These are phyloP conservation scores for Chaetomiaceae sp. DNA, from an alignment of 2,329 filamentous ascomycete genomes.

Conservation along the genomic window DNA sequence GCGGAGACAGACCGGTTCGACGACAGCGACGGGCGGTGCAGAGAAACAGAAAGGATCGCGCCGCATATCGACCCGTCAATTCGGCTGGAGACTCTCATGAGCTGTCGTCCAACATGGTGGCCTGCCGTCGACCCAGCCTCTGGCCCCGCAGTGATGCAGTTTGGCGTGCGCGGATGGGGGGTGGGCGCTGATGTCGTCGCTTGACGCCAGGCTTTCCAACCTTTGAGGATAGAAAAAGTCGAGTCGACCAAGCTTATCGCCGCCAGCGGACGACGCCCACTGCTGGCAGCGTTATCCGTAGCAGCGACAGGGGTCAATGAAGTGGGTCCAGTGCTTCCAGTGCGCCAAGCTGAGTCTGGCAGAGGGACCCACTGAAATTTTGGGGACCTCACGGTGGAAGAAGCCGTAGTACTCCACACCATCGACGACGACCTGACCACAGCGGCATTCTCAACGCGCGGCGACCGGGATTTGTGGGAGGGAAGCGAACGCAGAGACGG, in stretches of 20 bases:
- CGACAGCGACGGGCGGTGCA: slow-evolving; percentile 38
- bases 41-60: slow-evolving; percentile 48
- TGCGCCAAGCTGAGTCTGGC: too few relatives aligned
- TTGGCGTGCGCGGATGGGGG: slow-evolving; percentile 1
- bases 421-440: slow-evolving; percentile 6
- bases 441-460: not conserved
- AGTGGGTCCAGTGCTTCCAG: not conserved
- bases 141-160: slow-evolving; percentile 15
- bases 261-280: too few relatives aligned
- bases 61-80: slow-evolving; percentile 55
- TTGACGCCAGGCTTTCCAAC: slow-evolving; percentile 5
- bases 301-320: not conserved
- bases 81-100: slow-evolving; percentile 55
- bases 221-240: slow-evolving; percentile 13
- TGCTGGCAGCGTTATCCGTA: too few relatives aligned
- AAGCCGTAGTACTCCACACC: slow-evolving; percentile 12
- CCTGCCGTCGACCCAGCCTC: slow-evolving; percentile 27
- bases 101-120: slow-evolving; percentile 47
- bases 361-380: slow-evolving; percentile 6
- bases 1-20: slow-evolving; percentile 23
- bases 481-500: too few relatives aligned
- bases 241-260: slow-evolving; percentile 14
- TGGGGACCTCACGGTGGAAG: slow-evolving; percentile 7
- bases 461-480: too few relatives aligned
- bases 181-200: not conserved